Percentiles rank a stretch among this genome's conserved stretches.
These are phyloP conservation scores for Spiraea crenata DNA, from an alignment of 331 rosid genomes.

Conservation along the genomic window DNA sequence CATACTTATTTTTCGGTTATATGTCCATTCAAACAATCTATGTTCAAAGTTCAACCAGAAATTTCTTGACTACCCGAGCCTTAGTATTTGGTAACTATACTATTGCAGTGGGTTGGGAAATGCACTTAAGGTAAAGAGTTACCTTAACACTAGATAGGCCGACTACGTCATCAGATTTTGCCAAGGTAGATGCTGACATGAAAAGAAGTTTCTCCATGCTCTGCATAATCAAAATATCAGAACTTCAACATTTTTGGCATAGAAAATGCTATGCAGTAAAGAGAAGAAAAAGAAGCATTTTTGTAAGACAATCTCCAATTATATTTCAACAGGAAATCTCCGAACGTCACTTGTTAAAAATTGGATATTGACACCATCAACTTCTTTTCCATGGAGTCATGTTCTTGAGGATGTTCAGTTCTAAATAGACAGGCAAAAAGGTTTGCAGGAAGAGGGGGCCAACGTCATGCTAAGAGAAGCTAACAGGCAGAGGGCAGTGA, in stretches of 20 bases:
- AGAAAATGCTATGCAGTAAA: background rate
- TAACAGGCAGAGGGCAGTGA: background rate
- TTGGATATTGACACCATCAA: background rate
- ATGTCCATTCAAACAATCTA: background rate
- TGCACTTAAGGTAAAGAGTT: conserved; percentile 10
- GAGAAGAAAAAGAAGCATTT: background rate
- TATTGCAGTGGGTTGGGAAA: conserved; percentile 8
- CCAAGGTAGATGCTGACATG: conserved; percentile 35
- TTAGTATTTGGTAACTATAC: background rate
- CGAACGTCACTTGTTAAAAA: background rate
- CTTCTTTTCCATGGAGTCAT: background rate
- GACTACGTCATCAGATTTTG: conserved; percentile 22
- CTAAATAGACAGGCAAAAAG: background rate
- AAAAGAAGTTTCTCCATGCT: conserved; percentile 38
- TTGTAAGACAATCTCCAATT: too few relatives aligned
- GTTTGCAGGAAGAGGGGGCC: background rate
- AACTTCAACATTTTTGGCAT: conserved; percentile 4
- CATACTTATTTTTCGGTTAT: background rate
- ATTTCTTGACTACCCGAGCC: background rate
- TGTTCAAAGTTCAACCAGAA: background rate
- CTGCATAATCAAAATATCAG: conserved; percentile 24
- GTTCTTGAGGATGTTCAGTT: background rate
- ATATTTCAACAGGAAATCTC: too few relatives aligned
- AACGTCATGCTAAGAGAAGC: background rate
- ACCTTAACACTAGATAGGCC: conserved; percentile 24